Conservation (phyloP, 108 stramenopile genomes). For the Cyclotella cryptica region DNA sequence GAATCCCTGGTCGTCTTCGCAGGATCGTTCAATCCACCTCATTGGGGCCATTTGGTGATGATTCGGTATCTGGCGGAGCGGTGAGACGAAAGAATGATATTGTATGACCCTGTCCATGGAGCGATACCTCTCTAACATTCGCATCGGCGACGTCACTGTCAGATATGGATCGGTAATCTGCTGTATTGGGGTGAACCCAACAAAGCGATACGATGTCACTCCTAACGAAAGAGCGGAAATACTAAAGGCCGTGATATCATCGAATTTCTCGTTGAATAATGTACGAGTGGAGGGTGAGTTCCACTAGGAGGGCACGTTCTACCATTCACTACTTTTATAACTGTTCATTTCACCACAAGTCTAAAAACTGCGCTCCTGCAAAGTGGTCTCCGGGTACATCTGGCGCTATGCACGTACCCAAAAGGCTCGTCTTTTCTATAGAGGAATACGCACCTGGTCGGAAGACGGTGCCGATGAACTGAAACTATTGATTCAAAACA, state of each 20-base stretch:
- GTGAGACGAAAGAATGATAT: slow-evolving; percentile 18
- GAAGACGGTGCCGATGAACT: slow-evolving; percentile 84
- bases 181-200: slow-evolving; percentile 83
- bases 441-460: slow-evolving; percentile 88
- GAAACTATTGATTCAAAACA: slow-evolving; percentile 69
- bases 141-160: not conserved
- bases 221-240: slow-evolving; percentile 73
- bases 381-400: slow-evolving; percentile 83
- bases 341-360: not conserved
- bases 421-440: slow-evolving; percentile 67
- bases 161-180: slow-evolving; percentile 77
- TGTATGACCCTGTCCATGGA: not conserved
- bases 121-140: not conserved
- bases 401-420: slow-evolving; percentile 79
- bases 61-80: slow-evolving; percentile 72
- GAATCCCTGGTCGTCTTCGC: slow-evolving; percentile 69
- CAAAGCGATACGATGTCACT: slow-evolving; percentile 76
- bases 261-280: slow-evolving; percentile 47
- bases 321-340: not conserved
- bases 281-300: slow-evolving; percentile 66
- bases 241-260: slow-evolving; percentile 50
- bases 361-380: not conserved
- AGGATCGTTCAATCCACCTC: slow-evolving; percentile 90
- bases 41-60: slow-evolving; percentile 84
- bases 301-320: not conserved